Conservation (phyloP, 495 filamentous ascomycete genomes). For the Lasiosphaeriaceae sp. region DNA sequence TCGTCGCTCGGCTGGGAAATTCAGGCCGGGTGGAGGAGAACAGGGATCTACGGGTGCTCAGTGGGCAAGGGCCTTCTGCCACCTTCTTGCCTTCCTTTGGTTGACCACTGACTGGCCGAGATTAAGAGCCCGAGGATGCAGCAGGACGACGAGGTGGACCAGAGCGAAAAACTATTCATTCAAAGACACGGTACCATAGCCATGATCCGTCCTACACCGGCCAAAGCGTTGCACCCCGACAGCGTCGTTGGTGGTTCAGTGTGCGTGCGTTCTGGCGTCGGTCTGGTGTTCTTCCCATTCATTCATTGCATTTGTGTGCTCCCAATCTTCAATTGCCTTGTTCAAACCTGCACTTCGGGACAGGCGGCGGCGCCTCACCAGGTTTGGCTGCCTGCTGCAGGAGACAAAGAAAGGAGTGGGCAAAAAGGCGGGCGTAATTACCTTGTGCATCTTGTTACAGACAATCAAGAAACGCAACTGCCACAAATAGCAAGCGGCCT, state of each 20-base stretch:
- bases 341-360: slow-evolving; percentile 5
- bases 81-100: slow-evolving; percentile 13
- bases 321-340: slow-evolving; percentile 5
- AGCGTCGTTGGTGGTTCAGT: neutral
- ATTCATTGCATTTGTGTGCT: neutral
- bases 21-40: slow-evolving; percentile 31
- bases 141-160: slow-evolving; percentile 21
- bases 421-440: no score
- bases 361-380: neutral
- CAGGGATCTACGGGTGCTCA: slow-evolving; percentile 31
- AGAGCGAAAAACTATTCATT: slow-evolving; percentile 22
- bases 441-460: no score
- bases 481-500: no score
- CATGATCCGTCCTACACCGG: slow-evolving; percentile 11
- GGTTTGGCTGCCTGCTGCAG: neutral
- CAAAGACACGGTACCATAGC: slow-evolving; percentile 34
- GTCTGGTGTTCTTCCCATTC: neutral
- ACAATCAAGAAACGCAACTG: neutral
- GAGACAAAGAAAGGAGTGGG: neutral
- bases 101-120: slow-evolving; percentile 26
- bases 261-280: neutral
- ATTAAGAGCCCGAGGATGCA: slow-evolving; percentile 25
- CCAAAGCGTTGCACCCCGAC: slow-evolving; percentile 26
- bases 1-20: slow-evolving; percentile 34
- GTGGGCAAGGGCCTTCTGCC: slow-evolving; percentile 9